These are phyloP conservation scores for Thalassia testudinum DNA, from an alignment of 116 monocot genomes.

Conservation along the genomic window DNA sequence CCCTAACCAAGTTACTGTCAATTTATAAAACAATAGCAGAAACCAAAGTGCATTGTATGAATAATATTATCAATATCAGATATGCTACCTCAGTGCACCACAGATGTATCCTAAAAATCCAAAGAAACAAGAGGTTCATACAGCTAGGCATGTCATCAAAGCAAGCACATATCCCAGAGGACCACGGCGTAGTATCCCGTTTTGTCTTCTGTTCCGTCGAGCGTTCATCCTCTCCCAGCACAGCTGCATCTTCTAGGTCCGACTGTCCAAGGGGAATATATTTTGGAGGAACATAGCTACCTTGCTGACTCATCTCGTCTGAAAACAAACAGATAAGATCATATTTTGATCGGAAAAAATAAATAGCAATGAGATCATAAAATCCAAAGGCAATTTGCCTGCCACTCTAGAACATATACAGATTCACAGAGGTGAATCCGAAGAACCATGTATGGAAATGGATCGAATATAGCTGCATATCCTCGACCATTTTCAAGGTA, in stretches of 20 bases:
- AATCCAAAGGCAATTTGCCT: too few relatives aligned
- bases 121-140: conserved; percentile 40
- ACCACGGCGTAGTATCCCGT: conserved; percentile 45
- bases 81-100: background rate
- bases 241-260: conserved; percentile 19
- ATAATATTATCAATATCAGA: background rate
- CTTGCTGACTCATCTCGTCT: conserved; percentile 44
- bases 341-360: too few relatives aligned
- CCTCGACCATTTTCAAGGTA: too few relatives aligned
- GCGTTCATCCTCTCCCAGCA: conserved; percentile 5
- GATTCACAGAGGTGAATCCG: too few relatives aligned
- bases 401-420: too few relatives aligned
- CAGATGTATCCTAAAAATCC: background rate
- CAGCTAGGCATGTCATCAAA: conserved; percentile 90
- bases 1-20: too few relatives aligned
- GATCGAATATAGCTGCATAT: too few relatives aligned
- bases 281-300: conserved; percentile 58
- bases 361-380: too few relatives aligned
- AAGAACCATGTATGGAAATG: too few relatives aligned
- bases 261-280: conserved; percentile 56
- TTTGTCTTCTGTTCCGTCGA: conserved; percentile 2
- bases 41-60: too few relatives aligned
- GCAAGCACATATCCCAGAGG: conserved; percentile 93
- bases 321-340: too few relatives aligned
- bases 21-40: too few relatives aligned